A percentile compares a stretch with the other conserved stretches of the same genome.
These are phyloP conservation scores for Hymenochaete sp. DNA, from an alignment of 1,284 basidiomycete genomes.

Conservation along the genomic window DNA sequence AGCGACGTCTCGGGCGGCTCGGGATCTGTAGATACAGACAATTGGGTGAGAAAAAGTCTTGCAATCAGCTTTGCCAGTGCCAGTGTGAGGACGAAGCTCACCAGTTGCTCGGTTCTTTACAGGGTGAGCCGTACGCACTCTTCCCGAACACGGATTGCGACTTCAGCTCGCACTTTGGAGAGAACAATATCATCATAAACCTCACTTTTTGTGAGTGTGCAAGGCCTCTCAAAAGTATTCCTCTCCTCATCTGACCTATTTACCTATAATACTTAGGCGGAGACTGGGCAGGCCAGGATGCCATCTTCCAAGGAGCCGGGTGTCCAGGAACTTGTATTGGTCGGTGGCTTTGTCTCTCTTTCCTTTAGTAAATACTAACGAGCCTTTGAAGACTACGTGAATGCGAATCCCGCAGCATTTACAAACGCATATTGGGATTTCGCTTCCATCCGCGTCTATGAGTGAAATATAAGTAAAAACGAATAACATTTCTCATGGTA, in stretches of 20 bases:
- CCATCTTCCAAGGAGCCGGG: slow-evolving; percentile 1
- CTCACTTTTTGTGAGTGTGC: slow-evolving; percentile 36
- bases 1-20: slow-evolving; percentile 32
- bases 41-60: slow-evolving; percentile 31
- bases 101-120: slow-evolving; percentile 28
- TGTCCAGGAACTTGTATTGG: slow-evolving; percentile 13
- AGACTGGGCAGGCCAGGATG: slow-evolving; percentile 15
- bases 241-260: slow-evolving; percentile 19
- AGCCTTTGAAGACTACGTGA: slow-evolving; percentile 29
- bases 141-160: slow-evolving; percentile 48
- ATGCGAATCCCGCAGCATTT: slow-evolving; percentile 39
- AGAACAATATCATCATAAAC: slow-evolving; percentile 57
- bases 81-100: slow-evolving; percentile 30
- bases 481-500: no score
- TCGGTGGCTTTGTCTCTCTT: slow-evolving; percentile 22
- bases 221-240: slow-evolving; percentile 23
- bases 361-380: slow-evolving; percentile 20
- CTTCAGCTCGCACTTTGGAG: slow-evolving; percentile 41
- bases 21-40: slow-evolving; percentile 30
- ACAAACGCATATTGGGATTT: slow-evolving; percentile 42
- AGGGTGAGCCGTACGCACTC: slow-evolving; percentile 45
- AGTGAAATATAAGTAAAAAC: slow-evolving; percentile 12
- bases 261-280: slow-evolving; percentile 10
- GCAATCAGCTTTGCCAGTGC: slow-evolving; percentile 23
- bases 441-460: slow-evolving; percentile 25